Percentiles rank a stretch among this genome's conserved stretches.
Evolutionary conservation across 2,329 filamentous ascomycete genomes (phyloP).

Genomic region (Neodidymelliopsis sp.): DNA sequence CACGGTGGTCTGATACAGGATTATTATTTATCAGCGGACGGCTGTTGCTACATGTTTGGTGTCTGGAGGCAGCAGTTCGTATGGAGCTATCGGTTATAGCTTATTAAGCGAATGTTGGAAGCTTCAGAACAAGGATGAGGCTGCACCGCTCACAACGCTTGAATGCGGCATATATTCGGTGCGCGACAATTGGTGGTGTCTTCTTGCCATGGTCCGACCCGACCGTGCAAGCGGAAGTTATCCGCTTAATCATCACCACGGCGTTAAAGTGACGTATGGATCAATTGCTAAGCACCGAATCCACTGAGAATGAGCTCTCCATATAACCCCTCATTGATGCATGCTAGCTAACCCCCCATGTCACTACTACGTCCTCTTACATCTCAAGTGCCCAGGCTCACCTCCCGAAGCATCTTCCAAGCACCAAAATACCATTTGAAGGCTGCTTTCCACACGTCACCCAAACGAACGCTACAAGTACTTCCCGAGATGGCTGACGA

Average conservation of each 20-base stretch:
- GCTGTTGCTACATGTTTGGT: no score
- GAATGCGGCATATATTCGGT: background rate
- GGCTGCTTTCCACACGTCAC: conserved; percentile 32
- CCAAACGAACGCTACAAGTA: conserved; percentile 21
- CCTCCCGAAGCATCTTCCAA: conserved; percentile 20
- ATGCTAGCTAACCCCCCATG: conserved; percentile 25
- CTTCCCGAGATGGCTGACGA: conserved; percentile 38
- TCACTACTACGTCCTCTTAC: conserved; percentile 27
- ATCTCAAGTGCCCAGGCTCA: conserved; percentile 24
- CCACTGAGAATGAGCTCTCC: conserved; percentile 2
- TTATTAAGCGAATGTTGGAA: conserved; percentile 5
- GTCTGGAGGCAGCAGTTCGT: no score
- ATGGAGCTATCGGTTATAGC: background rate
- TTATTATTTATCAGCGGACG: no score
- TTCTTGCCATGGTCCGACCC: background rate
- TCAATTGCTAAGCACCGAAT: conserved; percentile 21
- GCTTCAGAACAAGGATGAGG: no score
- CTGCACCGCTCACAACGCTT: background rate
- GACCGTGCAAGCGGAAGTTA: background rate
- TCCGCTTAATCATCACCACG: conserved; percentile 4
- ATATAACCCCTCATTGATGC: conserved; percentile 37
- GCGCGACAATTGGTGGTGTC: background rate
- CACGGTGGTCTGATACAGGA: no score
- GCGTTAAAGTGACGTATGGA: conserved; percentile 2
- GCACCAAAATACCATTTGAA: conserved; percentile 19